These are phyloP conservation scores for Pleurotus pulmonarius DNA, from an alignment of 768 basidiomycete species.

Conservation along the genomic window DNA sequence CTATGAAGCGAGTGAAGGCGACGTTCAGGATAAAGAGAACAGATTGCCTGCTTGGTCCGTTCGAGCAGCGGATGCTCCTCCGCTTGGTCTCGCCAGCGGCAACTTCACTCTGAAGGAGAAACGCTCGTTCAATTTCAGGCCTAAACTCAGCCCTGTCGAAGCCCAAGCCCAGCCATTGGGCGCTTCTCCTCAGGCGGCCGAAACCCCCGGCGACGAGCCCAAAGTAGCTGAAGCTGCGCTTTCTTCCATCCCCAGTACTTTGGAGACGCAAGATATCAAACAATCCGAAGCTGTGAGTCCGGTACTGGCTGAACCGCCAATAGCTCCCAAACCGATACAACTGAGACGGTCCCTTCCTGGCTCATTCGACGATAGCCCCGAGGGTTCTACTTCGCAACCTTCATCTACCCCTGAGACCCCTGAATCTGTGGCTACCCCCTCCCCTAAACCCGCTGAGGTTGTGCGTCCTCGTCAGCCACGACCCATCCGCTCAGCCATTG, in stretches of 20 bases:
- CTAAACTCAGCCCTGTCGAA: not conserved
- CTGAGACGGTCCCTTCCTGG: constrained; percentile 22
- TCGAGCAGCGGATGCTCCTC: constrained; percentile 38
- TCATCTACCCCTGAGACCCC: not conserved
- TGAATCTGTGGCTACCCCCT: constrained; percentile 1
- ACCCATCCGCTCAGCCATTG: constrained; percentile 42
- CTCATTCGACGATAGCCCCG: constrained; percentile 19
- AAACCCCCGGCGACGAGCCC: not conserved
- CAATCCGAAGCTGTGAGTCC: not conserved
- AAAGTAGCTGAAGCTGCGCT: not conserved
- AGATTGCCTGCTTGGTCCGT: constrained; percentile 33
- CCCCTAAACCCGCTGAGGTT: constrained; percentile 5
- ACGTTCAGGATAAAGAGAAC: not conserved
- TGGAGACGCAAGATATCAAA: not conserved
- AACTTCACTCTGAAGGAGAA: not conserved
- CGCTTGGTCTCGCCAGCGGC: constrained; percentile 30
- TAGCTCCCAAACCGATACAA: constrained; percentile 9
- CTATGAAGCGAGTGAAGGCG: not conserved
- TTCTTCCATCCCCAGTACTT: not conserved
- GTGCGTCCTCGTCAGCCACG: not conserved
- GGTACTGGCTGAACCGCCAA: not conserved
- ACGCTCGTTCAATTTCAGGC: too few species aligned
- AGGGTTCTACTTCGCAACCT: constrained; percentile 1
- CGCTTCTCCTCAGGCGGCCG: not conserved
- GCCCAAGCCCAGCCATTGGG: not conserved